Evolutionary conservation across 768 basidiomycete genomes (phyloP).

Genomic region (Mycena belliarum): DNA sequence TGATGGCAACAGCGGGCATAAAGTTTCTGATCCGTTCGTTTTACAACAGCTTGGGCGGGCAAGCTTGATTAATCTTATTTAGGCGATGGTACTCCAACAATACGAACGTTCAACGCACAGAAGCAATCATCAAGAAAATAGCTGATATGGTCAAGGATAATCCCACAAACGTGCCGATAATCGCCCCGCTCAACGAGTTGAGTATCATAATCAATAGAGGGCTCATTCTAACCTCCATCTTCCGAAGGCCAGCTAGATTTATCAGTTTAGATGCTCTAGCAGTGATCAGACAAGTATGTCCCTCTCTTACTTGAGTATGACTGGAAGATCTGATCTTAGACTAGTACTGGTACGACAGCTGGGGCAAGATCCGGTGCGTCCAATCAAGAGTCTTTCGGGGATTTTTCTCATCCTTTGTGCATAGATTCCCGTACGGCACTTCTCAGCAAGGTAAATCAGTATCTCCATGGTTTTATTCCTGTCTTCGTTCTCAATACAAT

Average conservation of each 20-base stretch:
- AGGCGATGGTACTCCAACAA: constrained; percentile 68
- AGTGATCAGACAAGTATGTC: constrained; percentile 44
- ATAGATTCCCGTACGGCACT: constrained; percentile 32
- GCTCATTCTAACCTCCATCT: background rate
- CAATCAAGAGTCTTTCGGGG: background rate
- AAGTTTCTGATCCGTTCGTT: constrained; percentile 52
- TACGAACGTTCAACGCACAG: constrained; percentile 67
- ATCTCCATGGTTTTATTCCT: background rate
- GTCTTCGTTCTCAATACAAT: background rate
- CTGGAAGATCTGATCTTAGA: too few species aligned
- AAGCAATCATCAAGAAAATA: constrained; percentile 63
- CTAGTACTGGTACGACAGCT: constrained; percentile 76
- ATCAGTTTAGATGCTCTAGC: constrained; percentile 50
- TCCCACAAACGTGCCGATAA: constrained; percentile 59
- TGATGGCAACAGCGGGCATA: constrained; percentile 81
- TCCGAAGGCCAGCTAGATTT: constrained; percentile 73
- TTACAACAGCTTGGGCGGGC: background rate
- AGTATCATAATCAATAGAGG: constrained; percentile 8
- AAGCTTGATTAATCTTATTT: constrained; percentile 4
- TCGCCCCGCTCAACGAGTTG: constrained; percentile 84
- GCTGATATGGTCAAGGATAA: constrained; percentile 59
- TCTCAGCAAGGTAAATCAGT: constrained; percentile 41
- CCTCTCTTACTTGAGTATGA: background rate
- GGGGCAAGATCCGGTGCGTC: constrained; percentile 66
- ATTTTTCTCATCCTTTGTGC: too few species aligned